Evolutionary conservation across 805 yeast genomes (phyloP), one percentile per base, ranked within the genome.

Genomic region (Monosporozyma aerobia): DNA sequence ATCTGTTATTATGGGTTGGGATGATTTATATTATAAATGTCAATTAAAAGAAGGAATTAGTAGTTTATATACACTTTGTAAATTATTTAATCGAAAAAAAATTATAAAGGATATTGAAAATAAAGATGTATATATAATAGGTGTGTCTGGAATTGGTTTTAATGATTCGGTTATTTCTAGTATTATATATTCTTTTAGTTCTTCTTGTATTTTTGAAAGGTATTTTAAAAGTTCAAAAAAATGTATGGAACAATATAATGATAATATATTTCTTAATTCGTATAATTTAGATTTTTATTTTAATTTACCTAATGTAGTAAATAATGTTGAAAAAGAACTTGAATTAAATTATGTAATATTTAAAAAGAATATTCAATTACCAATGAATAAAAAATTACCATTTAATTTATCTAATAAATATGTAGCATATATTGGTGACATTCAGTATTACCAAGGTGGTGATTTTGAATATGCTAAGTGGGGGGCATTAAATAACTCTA

Each of bases 381-480:
- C 5, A 27, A 44, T 1, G 3, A 25, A 25, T 2, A 44, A 44
- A 7, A 11, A 44, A 25, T 14, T 44, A 27, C 33, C 46, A 25
- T 44, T 44, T 25, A 13, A 11, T 27, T 25, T 44, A 1, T 10
- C 46, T 25, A 49, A 44, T 25, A 49, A 49, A 46, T 49, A 49
- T 23, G 35, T 49, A 7, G 51, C 51, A 23, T 49, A 49, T 37
- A 49, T 45, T 10, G 51, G 51, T 2, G 51, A 49, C 43, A 30
- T 49, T 14, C 47, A 49, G 16, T 49, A 43, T 25, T 23, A 35
- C 9, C 32, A 44, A 44, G 16, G n/a, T 5, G 44, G 50, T 1
- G 47, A 49, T 25, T 49, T 49, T 33, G 51, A 49, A 27, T 32
- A 44, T 30, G 51, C 51, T 1, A 49, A 49, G 9, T 37, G 44